phyloP scores from a whole-genome alignment of 768 basidiomycete species.

The Amanita phalloides region DNA sequence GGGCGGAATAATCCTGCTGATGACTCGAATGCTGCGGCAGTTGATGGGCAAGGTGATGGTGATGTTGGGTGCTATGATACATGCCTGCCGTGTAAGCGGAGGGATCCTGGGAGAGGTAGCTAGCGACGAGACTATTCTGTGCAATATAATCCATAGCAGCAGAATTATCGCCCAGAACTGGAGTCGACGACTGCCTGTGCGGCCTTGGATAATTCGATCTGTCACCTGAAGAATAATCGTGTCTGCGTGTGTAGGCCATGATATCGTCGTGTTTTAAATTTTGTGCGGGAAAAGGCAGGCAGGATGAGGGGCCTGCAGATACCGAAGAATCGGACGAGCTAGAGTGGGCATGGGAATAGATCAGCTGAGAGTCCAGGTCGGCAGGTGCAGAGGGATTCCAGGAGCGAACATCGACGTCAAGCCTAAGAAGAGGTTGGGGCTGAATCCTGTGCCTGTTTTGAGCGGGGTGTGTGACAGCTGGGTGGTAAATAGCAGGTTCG shows the following conservation, averaged over 20 bases:
- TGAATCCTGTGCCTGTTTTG: constrained; percentile 12
- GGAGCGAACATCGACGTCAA: constrained; percentile 4
- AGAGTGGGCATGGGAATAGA: constrained; percentile 10
- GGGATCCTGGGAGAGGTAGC: constrained; percentile 10
- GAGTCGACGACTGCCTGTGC: neutral
- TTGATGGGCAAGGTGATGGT: constrained; percentile 9
- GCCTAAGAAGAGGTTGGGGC: constrained; percentile 9
- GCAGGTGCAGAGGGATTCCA: constrained; percentile 11
- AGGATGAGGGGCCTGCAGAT: neutral
- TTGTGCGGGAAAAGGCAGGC: constrained; percentile 2
- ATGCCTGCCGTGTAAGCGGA: constrained; percentile 5
- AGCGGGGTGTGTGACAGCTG: constrained; percentile 14
- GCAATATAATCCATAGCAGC: constrained; percentile 1
- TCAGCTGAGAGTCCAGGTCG: constrained; percentile 17
- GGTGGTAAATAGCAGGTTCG: neutral
- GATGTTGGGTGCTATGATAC: constrained; percentile 5
- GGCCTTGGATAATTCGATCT: constrained; percentile 4
- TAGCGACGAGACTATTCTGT: constrained; percentile 7
- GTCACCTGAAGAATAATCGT: constrained; percentile 2
- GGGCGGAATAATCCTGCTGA: constrained; percentile 2
- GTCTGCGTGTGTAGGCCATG: constrained; percentile 1
- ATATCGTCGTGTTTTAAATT: constrained; percentile 7
- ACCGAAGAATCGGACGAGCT: constrained; percentile 7
- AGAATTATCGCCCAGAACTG: neutral
- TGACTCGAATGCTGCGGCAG: constrained; percentile 11